Percentiles rank a stretch among this genome's conserved stretches.
Evolutionary conservation across 2,329 filamentous ascomycete species (phyloP).

Genomic region (Penicillium sp.): DNA sequence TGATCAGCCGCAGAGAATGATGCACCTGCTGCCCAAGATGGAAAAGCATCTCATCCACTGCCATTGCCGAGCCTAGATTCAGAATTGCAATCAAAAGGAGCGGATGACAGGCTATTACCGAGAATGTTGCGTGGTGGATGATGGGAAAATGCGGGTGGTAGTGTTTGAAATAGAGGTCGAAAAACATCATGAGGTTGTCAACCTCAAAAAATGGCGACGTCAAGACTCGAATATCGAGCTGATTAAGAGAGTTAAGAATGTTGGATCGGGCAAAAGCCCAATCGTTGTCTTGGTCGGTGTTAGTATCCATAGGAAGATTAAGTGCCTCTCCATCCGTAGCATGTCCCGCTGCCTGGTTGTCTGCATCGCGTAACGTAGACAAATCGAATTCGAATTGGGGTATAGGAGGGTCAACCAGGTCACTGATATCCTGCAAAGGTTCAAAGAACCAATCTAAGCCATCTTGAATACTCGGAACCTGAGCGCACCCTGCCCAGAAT

Average conservation of each 20-base stretch:
- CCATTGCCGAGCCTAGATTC: constrained; percentile 35
- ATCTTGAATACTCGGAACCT: background rate
- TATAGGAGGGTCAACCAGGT: background rate
- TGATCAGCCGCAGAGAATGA: constrained; percentile 33
- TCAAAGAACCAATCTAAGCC: background rate
- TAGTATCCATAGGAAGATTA: constrained; percentile 18
- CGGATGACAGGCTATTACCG: constrained; percentile 26
- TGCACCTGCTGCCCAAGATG: constrained; percentile 30
- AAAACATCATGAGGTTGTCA: constrained; percentile 30
- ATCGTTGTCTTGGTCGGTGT: background rate
- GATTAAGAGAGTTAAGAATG: constrained; percentile 28
- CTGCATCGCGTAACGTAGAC: background rate
- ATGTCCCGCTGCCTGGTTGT: background rate
- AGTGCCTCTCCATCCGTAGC: background rate
- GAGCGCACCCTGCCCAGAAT: background rate
- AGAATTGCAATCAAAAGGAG: constrained; percentile 36
- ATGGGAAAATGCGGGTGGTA: constrained; percentile 40
- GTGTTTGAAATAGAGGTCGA: constrained; percentile 35
- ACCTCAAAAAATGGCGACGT: constrained; percentile 34
- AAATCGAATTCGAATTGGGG: background rate
- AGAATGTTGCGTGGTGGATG: constrained; percentile 32
- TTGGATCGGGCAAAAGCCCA: constrained; percentile 29
- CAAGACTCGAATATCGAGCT: constrained; percentile 25
- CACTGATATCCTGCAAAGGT: background rate
- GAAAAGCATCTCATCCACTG: constrained; percentile 30